Base-by-base conservation (phyloP, 2,329 filamentous ascomycete genomes). In the Truncatella angustata region DNA sequence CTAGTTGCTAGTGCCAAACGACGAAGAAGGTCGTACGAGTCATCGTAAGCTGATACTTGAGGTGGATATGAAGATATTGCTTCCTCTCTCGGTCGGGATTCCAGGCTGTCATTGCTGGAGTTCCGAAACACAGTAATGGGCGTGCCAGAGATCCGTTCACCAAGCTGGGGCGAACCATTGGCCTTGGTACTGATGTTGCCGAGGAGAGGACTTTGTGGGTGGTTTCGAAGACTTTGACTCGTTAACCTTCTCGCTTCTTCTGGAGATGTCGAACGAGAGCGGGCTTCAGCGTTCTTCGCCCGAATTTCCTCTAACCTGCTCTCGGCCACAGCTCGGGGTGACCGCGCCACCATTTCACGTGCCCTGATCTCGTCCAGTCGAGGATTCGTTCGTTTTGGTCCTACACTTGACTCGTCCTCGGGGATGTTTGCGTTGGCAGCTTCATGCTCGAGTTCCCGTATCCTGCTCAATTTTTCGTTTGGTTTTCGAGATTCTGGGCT, bases 271-370 rank as follows among this genome's bases (percentile, higher is more conserved):
- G 73, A 71, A 57, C 66, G 65, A 6, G 73, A 71, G 56, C 66
- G 65, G 12, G 64, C 62, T 39, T 67, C 66, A 4, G 74, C 72
- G 59, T 82, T 80, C 52, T 66, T 70, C 50, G 79, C 75, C 35
- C 74, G 71, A 50, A 81, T 81, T 62, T 81, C 79, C 30, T 77
- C 78, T 3, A 84, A 65, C 28, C 73, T 71, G 49, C 75, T 74
- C 5, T 72, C 71, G n/a, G 79, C 74, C 14, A 79, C 63, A 2
- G 73, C 73, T 48, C 74, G 70, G 51, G 66, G 75, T 4, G 80
- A 76, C 23, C 76, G 58, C 2, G 70, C 71, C 26, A 73, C 68
- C 43, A 66, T 67, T 58, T 80, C 77, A 20, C 70, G 67, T 40
- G 70, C 67, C 34, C 70, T 66, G 42, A 82, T 74, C 23, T 79